Conservation (phyloP, 2,329 filamentous ascomycete genomes). For the Sarocladium kiliense region DNA sequence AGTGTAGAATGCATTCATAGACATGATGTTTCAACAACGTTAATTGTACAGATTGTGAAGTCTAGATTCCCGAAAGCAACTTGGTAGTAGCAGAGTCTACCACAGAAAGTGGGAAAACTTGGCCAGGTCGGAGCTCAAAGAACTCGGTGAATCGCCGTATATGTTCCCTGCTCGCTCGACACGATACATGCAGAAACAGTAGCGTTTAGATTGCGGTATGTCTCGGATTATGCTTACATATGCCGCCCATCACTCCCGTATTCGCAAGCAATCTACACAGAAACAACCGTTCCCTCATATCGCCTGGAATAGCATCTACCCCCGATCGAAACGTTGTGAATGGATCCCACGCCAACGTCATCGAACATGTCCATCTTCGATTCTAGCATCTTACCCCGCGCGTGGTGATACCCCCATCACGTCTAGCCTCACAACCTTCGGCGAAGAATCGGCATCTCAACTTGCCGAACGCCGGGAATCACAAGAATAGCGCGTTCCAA, state of each 20-base stretch:
- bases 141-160: no score
- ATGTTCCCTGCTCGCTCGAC: no score
- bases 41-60: no score
- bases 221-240: no score
- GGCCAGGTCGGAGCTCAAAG: no score
- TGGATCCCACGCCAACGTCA: background rate
- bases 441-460: conserved; percentile 5
- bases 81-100: no score
- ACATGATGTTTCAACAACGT: no score
- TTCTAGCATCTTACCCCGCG: background rate
- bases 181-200: no score
- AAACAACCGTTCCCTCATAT: background rate
- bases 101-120: no score
- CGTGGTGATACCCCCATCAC: background rate
- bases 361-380: background rate
- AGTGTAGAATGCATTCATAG: no score
- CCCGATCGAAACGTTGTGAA: background rate
- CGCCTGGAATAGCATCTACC: background rate
- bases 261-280: background rate
- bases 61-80: no score
- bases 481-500: background rate
- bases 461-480: background rate
- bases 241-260: background rate
- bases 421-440: background rate
- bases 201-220: no score